Percentiles rank a stretch among this genome's conserved stretches.
These are phyloP conservation scores for Wickerhamiella azymoides DNA, from an alignment of 805 yeast genomes.

Conservation along the genomic window DNA sequence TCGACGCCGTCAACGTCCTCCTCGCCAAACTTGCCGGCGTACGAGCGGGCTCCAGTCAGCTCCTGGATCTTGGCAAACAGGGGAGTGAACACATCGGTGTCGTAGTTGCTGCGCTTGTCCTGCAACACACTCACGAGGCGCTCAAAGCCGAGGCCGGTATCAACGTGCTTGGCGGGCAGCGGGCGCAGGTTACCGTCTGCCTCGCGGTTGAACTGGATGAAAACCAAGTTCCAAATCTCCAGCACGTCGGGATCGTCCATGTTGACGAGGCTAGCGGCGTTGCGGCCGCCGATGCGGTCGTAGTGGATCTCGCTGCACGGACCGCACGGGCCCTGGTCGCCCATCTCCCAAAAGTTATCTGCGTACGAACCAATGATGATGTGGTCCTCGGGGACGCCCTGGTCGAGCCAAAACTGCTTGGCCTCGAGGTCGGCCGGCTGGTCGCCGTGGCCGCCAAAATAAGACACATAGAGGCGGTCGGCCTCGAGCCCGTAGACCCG, in stretches of 20 bases:
- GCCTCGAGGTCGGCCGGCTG: slow-evolving; percentile 92
- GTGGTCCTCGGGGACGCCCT: slow-evolving; percentile 85
- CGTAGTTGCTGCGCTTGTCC: slow-evolving; percentile 84
- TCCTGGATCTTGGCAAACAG: slow-evolving; percentile 76
- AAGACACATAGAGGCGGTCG: slow-evolving; percentile 82
- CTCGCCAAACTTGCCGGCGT: slow-evolving; percentile 82
- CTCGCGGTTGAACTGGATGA: slow-evolving; percentile 94
- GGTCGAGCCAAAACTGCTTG: slow-evolving; percentile 65
- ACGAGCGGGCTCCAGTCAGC: slow-evolving; percentile 83
- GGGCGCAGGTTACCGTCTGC: slow-evolving; percentile 64
- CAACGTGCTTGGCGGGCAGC: slow-evolving; percentile 89
- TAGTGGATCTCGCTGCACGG: slow-evolving; percentile 97
- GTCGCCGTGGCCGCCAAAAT: slow-evolving; percentile 83
- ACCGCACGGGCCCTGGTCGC: slow-evolving; percentile 99
- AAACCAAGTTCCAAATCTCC: slow-evolving; percentile 96
- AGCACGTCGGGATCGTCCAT: slow-evolving; percentile 96
- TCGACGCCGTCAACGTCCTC: slow-evolving; percentile 92
- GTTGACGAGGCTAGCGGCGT: slow-evolving; percentile 80
- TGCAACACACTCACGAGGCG: slow-evolving; percentile 90
- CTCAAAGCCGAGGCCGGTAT: slow-evolving; percentile 98
- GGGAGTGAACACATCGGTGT: slow-evolving; percentile 92
- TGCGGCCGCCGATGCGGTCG: slow-evolving; percentile 97
- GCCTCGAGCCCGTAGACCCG: slow-evolving; percentile 64
- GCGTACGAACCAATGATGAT: slow-evolving; percentile 80
- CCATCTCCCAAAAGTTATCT: slow-evolving; percentile 99